A percentile compares a stretch with the other conserved stretches of the same genome.
Conservation (phyloP, 306 rosid species). For the Vigna hirtella region DNA sequence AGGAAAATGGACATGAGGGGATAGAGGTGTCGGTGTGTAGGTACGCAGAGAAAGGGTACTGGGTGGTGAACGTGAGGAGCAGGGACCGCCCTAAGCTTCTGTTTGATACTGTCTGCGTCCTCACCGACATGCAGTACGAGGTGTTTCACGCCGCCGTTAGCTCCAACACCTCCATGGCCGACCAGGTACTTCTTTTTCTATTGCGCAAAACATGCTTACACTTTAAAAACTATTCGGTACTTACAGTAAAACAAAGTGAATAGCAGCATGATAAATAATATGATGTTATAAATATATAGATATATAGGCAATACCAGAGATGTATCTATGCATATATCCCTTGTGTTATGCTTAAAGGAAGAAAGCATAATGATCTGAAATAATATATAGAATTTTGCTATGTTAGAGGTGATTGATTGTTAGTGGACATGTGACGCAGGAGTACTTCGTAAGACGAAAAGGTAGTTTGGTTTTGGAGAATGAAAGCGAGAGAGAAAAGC, state of each 20-base stretch:
- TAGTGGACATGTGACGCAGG: slow-evolving; percentile 48
- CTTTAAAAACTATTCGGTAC: too few relatives aligned
- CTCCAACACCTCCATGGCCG: slow-evolving; percentile 58
- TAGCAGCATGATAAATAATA: too few relatives aligned
- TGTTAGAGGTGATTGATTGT: background rate
- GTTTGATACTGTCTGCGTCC: slow-evolving; percentile 75
- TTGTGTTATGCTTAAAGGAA: too few relatives aligned
- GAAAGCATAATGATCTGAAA: too few relatives aligned
- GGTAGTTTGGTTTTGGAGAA: slow-evolving; percentile 47
- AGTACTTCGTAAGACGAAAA: slow-evolving; percentile 64
- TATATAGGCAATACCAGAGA: too few relatives aligned
- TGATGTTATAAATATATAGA: too few relatives aligned
- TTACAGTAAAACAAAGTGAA: too few relatives aligned
- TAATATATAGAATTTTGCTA: too few relatives aligned
- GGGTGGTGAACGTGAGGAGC: slow-evolving; percentile 60
- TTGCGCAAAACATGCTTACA: too few relatives aligned
- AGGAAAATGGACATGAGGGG: slow-evolving; percentile 57
- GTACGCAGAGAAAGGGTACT: slow-evolving; percentile 65
- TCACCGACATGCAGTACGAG: slow-evolving; percentile 65
- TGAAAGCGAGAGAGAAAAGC: slow-evolving; percentile 62
- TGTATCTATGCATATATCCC: too few relatives aligned
- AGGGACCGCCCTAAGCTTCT: slow-evolving; percentile 64
- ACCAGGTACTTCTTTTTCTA: slow-evolving; percentile 5
- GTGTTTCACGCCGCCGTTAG: slow-evolving; percentile 75
- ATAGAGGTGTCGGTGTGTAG: slow-evolving; percentile 57